Evolutionary conservation across 2,329 filamentous ascomycete species (phyloP).

Genomic region (Phyllosticta citribraziliensis): DNA sequence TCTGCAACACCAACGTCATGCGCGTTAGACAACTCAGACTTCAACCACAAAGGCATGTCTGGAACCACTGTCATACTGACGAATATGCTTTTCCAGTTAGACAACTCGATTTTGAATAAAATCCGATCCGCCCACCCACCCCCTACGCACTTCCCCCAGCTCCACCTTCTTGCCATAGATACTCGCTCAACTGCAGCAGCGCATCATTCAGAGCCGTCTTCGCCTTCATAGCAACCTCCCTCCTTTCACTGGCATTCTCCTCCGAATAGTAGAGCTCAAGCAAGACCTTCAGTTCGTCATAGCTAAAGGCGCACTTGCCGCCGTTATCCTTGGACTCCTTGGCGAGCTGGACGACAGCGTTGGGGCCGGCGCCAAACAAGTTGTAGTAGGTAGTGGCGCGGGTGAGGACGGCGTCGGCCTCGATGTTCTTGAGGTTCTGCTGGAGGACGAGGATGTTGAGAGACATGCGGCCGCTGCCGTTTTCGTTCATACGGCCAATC

Average conservation of each 20-base stretch:
- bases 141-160: not conserved
- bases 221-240: conserved; percentile 57
- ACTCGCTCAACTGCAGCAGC: conserved; percentile 59
- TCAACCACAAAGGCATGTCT: too few species aligned
- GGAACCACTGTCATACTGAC: not conserved
- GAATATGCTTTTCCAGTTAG: not conserved
- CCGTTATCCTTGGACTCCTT: conserved; percentile 33
- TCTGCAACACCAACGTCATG: too few species aligned
- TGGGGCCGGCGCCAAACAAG: conserved; percentile 56
- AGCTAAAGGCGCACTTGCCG: conserved; percentile 22
- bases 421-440: conserved; percentile 92
- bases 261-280: conserved; percentile 32
- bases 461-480: conserved; percentile 78
- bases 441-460: conserved; percentile 91
- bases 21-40: too few species aligned
- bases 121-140: not conserved
- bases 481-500: conserved; percentile 47
- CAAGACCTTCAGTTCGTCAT: conserved; percentile 31
- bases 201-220: conserved; percentile 62
- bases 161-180: conserved; percentile 48
- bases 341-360: conserved; percentile 54
- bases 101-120: not conserved
- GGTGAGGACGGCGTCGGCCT: conserved; percentile 55
- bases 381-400: conserved; percentile 59
- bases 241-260: conserved; percentile 53